Evolutionary conservation across 1,139 yeast species (phyloP).

Genomic region (Ashbya aceris): DNA sequence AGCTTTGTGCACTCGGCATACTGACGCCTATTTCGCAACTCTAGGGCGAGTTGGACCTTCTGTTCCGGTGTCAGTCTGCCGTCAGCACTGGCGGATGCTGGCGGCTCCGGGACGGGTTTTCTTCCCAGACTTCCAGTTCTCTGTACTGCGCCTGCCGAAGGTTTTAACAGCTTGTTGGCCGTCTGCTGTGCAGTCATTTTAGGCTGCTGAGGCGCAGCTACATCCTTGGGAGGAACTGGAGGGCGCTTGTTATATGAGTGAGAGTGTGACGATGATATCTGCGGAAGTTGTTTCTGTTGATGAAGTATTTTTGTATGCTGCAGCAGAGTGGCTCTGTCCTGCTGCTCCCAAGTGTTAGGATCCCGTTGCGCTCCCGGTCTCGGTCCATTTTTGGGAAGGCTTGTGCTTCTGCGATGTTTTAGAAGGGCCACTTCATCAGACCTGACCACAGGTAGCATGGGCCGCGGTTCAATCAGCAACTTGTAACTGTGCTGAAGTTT

Average conservation of each 20-base stretch:
- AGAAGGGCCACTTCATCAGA: background rate
- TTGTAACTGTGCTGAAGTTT: constrained; percentile 4
- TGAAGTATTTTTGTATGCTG: no score
- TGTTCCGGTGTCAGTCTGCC: background rate
- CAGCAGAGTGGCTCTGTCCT: no score
- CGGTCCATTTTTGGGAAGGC: background rate
- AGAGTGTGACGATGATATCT: no score
- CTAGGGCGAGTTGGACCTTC: constrained; percentile 36
- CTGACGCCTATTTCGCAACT: constrained; percentile 48
- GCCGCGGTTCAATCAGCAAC: constrained; percentile 7
- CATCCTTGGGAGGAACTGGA: no score
- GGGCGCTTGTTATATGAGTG: no score
- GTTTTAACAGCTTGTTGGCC: background rate
- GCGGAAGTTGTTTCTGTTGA: no score
- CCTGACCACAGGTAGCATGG: background rate
- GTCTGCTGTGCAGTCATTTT: background rate
- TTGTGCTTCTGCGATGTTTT: background rate
- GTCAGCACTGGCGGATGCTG: no score
- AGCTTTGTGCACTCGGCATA: constrained; percentile 64
- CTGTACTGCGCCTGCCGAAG: no score
- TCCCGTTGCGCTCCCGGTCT: no score
- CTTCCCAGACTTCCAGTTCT: no score
- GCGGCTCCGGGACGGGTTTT: no score
- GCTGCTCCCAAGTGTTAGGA: no score
- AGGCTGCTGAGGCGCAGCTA: background rate